Conservation (phyloP, 805 yeast genomes). For the Scheffersomyces coipomensis region DNA sequence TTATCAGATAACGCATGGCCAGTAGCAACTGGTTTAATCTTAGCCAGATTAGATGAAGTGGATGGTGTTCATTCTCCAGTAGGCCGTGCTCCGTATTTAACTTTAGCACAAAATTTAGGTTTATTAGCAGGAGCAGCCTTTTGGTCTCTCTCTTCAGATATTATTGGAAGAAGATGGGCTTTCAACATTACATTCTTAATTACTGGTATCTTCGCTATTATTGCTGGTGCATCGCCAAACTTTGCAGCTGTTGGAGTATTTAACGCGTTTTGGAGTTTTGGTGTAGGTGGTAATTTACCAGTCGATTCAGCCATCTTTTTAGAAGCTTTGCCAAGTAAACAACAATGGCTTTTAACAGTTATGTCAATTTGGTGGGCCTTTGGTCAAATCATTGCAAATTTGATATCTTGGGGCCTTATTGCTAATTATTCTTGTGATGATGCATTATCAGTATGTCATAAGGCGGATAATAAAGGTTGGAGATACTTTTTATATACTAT, state of each 20-base stretch:
- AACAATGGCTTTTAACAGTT: slow-evolving; percentile 27
- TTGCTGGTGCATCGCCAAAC: slow-evolving; percentile 28
- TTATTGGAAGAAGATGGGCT: slow-evolving; percentile 30
- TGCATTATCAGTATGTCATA: slow-evolving; percentile 35
- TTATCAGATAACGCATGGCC: slow-evolving; percentile 47
- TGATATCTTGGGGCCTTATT: slow-evolving; percentile 56
- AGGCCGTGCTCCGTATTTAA: slow-evolving; percentile 32
- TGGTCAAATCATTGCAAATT: slow-evolving; percentile 54
- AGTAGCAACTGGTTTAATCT: slow-evolving; percentile 30
- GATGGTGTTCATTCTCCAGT: slow-evolving; percentile 37
- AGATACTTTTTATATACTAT: slow-evolving; percentile 53
- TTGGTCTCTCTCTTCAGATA: slow-evolving; percentile 29
- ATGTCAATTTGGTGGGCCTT: slow-evolving; percentile 62
- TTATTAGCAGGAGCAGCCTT: slow-evolving; percentile 26
- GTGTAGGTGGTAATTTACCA: slow-evolving; percentile 32
- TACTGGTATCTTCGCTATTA: slow-evolving; percentile 23
- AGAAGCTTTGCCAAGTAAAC: slow-evolving; percentile 24
- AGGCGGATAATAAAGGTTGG: slow-evolving; percentile 59
- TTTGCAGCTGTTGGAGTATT: slow-evolving; percentile 27
- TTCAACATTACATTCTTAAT: slow-evolving; percentile 26
- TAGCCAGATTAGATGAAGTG: slow-evolving; percentile 27
- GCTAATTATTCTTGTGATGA: slow-evolving; percentile 46
- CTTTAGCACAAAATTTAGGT: slow-evolving; percentile 45
- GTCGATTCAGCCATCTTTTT: slow-evolving; percentile 29
- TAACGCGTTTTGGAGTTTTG: slow-evolving; percentile 25